Evolutionary conservation across 2,329 filamentous ascomycete genomes (phyloP).

Genomic region (Cladobotryum protrusum): DNA sequence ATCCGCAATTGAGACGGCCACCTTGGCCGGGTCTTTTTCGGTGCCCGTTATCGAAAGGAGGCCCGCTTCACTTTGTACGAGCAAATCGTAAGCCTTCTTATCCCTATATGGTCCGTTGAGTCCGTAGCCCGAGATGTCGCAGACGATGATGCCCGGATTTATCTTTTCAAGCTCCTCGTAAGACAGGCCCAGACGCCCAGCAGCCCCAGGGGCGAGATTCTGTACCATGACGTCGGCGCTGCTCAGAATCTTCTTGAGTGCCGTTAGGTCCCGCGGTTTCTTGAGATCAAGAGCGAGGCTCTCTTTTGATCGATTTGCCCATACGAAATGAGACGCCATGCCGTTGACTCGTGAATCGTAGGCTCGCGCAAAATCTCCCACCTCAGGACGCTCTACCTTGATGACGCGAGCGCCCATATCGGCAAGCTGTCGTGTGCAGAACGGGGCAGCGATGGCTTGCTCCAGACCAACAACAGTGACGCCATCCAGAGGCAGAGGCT

Average conservation of each 20-base stretch:
- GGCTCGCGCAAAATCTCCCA: constrained; percentile 46
- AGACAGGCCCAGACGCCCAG: constrained; percentile 40
- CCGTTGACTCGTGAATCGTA: constrained; percentile 46
- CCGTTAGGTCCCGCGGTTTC: constrained; percentile 32
- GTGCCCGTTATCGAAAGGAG: constrained; percentile 46
- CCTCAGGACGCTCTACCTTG: constrained; percentile 46
- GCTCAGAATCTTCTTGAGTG: constrained; percentile 37
- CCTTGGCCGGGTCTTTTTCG: constrained; percentile 38
- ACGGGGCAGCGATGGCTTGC: constrained; percentile 49
- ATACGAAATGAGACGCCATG: constrained; percentile 48
- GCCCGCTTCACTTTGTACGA: constrained; percentile 49
- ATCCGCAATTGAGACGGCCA: constrained; percentile 49
- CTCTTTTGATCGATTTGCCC: constrained; percentile 49
- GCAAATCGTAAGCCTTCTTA: constrained; percentile 50
- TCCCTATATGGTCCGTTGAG: constrained; percentile 44
- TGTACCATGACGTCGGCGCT: constrained; percentile 47
- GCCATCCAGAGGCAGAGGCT: constrained; percentile 27
- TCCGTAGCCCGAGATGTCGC: constrained; percentile 49
- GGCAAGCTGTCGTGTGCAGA: constrained; percentile 48
- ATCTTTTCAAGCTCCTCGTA: constrained; percentile 35
- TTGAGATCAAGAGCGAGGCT: constrained; percentile 47
- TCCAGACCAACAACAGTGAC: constrained; percentile 47
- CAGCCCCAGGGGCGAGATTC: constrained; percentile 46
- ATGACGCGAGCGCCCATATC: constrained; percentile 49
- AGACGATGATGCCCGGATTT: constrained; percentile 44